Percentiles rank a stretch among this genome's conserved stretches.
Conservation (phyloP, 495 filamentous ascomycete genomes). For the Penicillium antarcticum region DNA sequence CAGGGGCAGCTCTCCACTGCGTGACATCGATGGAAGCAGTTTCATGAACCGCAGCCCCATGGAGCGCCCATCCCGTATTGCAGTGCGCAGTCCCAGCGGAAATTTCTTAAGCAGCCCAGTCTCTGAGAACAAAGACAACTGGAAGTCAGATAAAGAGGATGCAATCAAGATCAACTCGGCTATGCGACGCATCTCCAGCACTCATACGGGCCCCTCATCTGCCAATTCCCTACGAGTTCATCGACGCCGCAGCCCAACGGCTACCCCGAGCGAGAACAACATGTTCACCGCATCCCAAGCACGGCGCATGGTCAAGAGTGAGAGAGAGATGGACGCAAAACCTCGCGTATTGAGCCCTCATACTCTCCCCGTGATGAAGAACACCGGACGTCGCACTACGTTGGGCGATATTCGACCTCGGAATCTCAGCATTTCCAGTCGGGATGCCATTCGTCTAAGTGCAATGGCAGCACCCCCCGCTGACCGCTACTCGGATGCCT, state of each 20-base stretch:
- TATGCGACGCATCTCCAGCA: conserved; percentile 54
- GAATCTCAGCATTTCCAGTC: conserved; percentile 37
- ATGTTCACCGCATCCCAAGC: conserved; percentile 70
- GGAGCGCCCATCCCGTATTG: conserved; percentile 46
- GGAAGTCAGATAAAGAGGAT: conserved; percentile 53
- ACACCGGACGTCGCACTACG: conserved; percentile 48
- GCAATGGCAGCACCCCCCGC: conserved; percentile 27
- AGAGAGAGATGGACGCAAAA: conserved; percentile 54
- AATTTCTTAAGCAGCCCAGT: conserved; percentile 39
- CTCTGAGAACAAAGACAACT: conserved; percentile 40
- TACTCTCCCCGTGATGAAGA: conserved; percentile 63
- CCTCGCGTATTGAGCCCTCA: conserved; percentile 63
- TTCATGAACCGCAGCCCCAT: conserved; percentile 53
- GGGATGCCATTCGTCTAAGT: conserved; percentile 47
- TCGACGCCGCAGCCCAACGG: conserved; percentile 63
- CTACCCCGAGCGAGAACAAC: conserved; percentile 54
- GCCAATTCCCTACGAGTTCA: conserved; percentile 42
- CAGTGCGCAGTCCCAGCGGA: conserved; percentile 47
- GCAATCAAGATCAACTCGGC: conserved; percentile 60
- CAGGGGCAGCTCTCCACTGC: conserved; percentile 63
- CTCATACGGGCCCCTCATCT: conserved; percentile 24
- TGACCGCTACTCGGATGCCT: conserved; percentile 12
- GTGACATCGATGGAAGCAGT: conserved; percentile 59
- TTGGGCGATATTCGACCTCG: conserved; percentile 47
- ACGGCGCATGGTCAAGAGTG: conserved; percentile 65